Evolutionary conservation across 2,329 filamentous ascomycete species (phyloP).

Genomic region (Albophoma yamanashiensis): DNA sequence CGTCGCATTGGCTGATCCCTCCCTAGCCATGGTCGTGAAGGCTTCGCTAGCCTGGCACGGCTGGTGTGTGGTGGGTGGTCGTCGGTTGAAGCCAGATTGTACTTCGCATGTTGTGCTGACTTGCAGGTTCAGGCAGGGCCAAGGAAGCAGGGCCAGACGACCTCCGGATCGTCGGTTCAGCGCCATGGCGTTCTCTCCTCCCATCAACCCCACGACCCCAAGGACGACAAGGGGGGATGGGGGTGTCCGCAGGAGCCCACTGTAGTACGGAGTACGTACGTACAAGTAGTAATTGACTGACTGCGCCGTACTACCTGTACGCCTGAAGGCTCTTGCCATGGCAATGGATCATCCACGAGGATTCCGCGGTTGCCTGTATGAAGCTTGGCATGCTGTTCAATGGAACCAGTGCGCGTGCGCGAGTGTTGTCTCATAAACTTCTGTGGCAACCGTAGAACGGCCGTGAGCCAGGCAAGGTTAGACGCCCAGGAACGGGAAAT

Average conservation of each 20-base stretch:
- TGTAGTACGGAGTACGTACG: no score
- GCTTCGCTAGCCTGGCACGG: background rate
- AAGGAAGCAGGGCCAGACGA: background rate
- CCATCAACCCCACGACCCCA: background rate
- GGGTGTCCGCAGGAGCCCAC: no score
- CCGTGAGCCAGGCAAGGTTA: background rate
- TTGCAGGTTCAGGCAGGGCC: background rate
- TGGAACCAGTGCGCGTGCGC: background rate
- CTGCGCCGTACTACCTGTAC: no score
- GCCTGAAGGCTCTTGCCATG: no score
- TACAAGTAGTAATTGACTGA: no score
- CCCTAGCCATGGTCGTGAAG: background rate
- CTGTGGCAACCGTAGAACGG: background rate
- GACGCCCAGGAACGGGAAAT: background rate
- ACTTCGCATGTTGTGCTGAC: background rate
- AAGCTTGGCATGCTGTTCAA: background rate
- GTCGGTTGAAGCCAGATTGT: background rate
- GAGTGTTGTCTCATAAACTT: background rate
- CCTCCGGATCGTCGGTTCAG: background rate
- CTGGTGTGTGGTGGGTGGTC: background rate
- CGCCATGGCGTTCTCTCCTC: background rate
- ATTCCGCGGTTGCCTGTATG: background rate
- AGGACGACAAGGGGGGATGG: background rate
- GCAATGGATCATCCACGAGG: no score
- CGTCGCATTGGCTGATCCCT: background rate